Evolutionary conservation across 371 early-diverging fungal genomes (phyloP).

Genomic region (Mucor piriformis): DNA sequence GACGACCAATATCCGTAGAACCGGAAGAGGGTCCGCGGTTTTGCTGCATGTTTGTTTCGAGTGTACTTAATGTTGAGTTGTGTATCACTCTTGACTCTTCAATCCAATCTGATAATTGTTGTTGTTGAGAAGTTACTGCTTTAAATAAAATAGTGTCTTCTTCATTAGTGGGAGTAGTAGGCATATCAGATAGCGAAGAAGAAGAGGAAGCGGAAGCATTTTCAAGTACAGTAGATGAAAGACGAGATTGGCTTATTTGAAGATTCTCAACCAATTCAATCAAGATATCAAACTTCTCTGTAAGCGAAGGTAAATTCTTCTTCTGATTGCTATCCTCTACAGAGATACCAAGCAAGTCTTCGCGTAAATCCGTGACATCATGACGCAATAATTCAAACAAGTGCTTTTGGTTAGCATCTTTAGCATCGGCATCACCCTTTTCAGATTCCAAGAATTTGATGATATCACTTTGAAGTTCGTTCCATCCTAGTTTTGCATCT

Average conservation of each 20-base stretch:
- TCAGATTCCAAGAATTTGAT: slow-evolving; percentile 33
- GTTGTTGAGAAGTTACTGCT: slow-evolving; percentile 14
- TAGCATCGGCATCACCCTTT: slow-evolving; percentile 16
- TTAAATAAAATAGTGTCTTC: slow-evolving; percentile 2
- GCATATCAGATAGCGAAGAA: not conserved
- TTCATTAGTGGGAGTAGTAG: slow-evolving; percentile 1
- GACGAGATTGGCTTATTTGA: slow-evolving; percentile 35
- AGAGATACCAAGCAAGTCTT: slow-evolving; percentile 28
- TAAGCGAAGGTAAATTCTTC: slow-evolving; percentile 22
- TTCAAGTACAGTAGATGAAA: slow-evolving; percentile 18
- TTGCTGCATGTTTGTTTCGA: slow-evolving; percentile 5
- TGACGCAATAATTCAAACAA: slow-evolving; percentile 17
- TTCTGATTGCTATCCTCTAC: slow-evolving; percentile 1
- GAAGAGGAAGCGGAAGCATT: not conserved
- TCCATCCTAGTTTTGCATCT: slow-evolving; percentile 37
- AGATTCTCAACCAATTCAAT: slow-evolving; percentile 45
- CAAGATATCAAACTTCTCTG: slow-evolving; percentile 43
- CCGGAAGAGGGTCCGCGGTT: slow-evolving; percentile 4
- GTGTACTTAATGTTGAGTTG: slow-evolving; percentile 1
- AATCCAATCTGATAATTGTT: slow-evolving; percentile 18
- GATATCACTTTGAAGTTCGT: slow-evolving; percentile 38
- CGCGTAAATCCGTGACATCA: slow-evolving; percentile 25
- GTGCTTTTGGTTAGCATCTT: slow-evolving; percentile 16
- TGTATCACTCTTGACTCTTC: slow-evolving; percentile 20
- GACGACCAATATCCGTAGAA: slow-evolving; percentile 7